Evolutionary conservation across 192 early-diverging fungal genomes (phyloP).

Genomic region (Chytriomyces confervae): DNA sequence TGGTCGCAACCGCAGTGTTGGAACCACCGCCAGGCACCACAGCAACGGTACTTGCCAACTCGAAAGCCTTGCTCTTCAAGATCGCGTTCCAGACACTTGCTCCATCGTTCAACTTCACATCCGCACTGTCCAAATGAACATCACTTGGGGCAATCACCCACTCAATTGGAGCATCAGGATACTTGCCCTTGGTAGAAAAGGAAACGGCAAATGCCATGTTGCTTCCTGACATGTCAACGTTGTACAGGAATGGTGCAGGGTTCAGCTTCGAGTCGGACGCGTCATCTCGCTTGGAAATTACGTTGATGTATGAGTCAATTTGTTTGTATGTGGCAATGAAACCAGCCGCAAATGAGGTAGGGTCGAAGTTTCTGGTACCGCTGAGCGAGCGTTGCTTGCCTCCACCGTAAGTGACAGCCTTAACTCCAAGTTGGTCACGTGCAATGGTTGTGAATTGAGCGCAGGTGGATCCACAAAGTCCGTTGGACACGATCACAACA

Average conservation of each 20-base stretch:
- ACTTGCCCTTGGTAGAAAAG: constrained; percentile 6
- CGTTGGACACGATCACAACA: constrained; percentile 12
- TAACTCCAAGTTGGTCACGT: constrained; percentile 16
- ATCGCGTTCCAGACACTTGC: constrained; percentile 34
- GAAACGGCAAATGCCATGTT: not conserved
- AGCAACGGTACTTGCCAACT: not conserved
- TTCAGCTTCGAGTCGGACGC: not conserved
- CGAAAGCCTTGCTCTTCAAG: not conserved
- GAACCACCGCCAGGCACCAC: not conserved
- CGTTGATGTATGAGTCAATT: not conserved
- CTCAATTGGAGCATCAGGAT: constrained; percentile 8
- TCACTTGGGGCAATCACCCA: constrained; percentile 23
- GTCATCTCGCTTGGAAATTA: not conserved
- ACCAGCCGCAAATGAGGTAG: constrained; percentile 24
- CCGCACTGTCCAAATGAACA: not conserved
- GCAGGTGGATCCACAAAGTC: constrained; percentile 25
- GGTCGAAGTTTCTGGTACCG: constrained; percentile 13
- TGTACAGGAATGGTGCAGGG: constrained; percentile 8
- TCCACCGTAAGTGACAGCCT: constrained; percentile 26
- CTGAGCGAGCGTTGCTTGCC: not conserved
- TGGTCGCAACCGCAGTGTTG: not conserved
- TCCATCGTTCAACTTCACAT: not conserved
- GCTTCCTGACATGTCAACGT: not conserved
- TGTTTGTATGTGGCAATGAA: not conserved
- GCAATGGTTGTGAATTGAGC: constrained; percentile 8